These are phyloP conservation scores for Vigna angularis DNA, from an alignment of 306 rosid genomes.

Conservation along the genomic window DNA sequence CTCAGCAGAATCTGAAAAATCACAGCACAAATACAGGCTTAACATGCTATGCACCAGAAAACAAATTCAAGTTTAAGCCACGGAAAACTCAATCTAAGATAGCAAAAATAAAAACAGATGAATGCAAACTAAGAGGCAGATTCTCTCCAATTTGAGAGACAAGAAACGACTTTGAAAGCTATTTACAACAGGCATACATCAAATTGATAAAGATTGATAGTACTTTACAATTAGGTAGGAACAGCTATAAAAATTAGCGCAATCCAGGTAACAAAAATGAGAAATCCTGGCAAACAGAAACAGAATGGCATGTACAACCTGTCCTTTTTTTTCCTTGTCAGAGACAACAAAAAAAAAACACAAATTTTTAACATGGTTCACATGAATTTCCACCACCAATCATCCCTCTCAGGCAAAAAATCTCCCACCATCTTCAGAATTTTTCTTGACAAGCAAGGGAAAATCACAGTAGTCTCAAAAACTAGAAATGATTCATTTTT, in stretches of 20 bases:
- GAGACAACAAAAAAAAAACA: constrained; percentile 7
- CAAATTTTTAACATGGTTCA: constrained; percentile 17
- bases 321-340: constrained; percentile 32
- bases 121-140: constrained; percentile 22
- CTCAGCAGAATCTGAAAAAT: constrained; percentile 47
- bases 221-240: constrained; percentile 4
- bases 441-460: constrained; percentile 45
- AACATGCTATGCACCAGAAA: constrained; percentile 31
- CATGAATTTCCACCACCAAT: constrained; percentile 15
- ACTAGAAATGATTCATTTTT: constrained; percentile 29
- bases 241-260: constrained; percentile 33
- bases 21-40: constrained; percentile 18
- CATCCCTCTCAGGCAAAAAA: not conserved
- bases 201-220: constrained; percentile 25
- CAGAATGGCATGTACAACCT: constrained; percentile 43
- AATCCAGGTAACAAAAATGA: constrained; percentile 44
- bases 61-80: constrained; percentile 23
- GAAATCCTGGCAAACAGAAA: constrained; percentile 51
- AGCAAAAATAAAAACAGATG: constrained; percentile 35
- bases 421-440: not conserved
- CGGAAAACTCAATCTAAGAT: constrained; percentile 34
- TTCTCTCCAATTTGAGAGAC: constrained; percentile 29
- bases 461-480: not conserved
- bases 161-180: constrained; percentile 8
- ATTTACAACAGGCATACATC: constrained; percentile 34